Evolutionary conservation across 2,329 filamentous ascomycete species (phyloP).

Genomic region (Pyricularia sp.): DNA sequence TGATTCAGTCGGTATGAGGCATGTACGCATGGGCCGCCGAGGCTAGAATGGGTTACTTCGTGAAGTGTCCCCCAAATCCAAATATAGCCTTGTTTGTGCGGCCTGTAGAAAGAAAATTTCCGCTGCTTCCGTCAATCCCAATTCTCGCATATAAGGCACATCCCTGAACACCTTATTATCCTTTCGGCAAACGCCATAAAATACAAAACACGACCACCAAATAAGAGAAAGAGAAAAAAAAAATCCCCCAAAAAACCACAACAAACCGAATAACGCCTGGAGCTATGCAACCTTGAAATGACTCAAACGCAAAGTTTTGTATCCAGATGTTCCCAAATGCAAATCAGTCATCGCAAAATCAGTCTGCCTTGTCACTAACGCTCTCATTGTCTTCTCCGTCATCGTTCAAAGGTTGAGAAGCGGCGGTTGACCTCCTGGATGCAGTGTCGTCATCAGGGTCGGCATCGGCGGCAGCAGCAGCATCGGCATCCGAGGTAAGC

Average conservation of each 20-base stretch:
- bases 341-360: background rate
- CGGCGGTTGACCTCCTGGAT: background rate
- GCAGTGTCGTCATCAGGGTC: background rate
- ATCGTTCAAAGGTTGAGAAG: background rate
- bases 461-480: background rate
- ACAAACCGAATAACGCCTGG: background rate
- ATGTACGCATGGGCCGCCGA: background rate
- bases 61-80: background rate
- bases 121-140: background rate
- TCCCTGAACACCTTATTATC: background rate
- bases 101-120: background rate
- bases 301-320: background rate
- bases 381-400: background rate
- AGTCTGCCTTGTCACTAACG: background rate
- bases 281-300: background rate
- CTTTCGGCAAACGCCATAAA: background rate
- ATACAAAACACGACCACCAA: background rate
- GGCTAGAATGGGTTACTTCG: background rate
- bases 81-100: background rate
- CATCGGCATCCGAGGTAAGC: conserved; percentile 13
- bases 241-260: background rate
- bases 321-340: background rate
- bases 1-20: background rate
- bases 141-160: background rate
- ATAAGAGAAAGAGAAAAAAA: no score